Base-by-base conservation (phyloP, 192 early-diverging fungal species). In the Backusella psychrophila region DNA sequence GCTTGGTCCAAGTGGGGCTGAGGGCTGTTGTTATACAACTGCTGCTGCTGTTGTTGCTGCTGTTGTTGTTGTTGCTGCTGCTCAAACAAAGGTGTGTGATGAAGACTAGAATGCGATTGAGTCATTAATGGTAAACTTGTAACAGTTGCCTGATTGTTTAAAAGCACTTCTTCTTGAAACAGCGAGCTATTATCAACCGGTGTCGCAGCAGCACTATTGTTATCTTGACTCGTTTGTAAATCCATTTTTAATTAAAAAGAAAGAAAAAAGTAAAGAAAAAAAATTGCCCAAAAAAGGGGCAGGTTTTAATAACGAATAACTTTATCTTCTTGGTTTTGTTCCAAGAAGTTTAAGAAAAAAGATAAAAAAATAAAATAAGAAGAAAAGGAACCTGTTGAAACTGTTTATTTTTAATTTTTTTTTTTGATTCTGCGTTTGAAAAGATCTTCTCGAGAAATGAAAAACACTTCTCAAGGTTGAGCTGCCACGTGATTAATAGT, bases 321-420 rank as follows among this genome's bases (percentile, higher is more conserved):
- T 26, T 23, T 12, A 26, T 26, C 53, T 59, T 59, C 53, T 26
- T 59, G 53, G 53, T 59, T 59, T 59, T 59, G 9, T 29, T 59
- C 53, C 53, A 59, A 59, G 53, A 59, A 59, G 53, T 59, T 59
- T 59, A 49, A 49, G 5, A 49, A 49, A 19, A 1, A 49, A 49
- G 5, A 19, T 49, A n/a, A 29, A 59, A 59, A 59, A 59, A 63
- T 1, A 56, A 21, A 56, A 56, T 7, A 26, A 19, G 9, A 59
- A 26, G 26, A 26, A 59, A 59, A 59, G 56, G 56, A 59, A 59
- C 56, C 56, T 59, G 56, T 59, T 59, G 56, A 59, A 59, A 29
- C 23, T 59, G 23, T 59, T 59, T 59, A 26, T 59, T 59, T 59
- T 21, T 53, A n/a, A 44, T 44, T 44, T 15, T 7, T 56, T 9